A percentile compares a stretch with the other conserved stretches of the same genome.
Evolutionary conservation across 306 rosid species (phyloP).

Genomic region (Betula pendula): DNA sequence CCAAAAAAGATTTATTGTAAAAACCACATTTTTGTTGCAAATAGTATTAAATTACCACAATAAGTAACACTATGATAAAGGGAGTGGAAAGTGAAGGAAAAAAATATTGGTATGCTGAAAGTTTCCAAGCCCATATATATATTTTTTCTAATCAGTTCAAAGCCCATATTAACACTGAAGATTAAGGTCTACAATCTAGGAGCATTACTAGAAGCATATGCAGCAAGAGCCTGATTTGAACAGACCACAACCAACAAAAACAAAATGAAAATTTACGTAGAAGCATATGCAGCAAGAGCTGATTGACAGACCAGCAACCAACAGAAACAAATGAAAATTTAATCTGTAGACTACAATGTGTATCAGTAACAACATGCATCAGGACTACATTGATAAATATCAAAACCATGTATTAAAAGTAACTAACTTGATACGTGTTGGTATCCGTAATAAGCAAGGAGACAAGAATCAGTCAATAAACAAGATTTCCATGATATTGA

Average conservation of each 20-base stretch:
- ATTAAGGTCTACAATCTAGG: neutral
- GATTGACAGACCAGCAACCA: neutral
- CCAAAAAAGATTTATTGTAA: conserved; percentile 1
- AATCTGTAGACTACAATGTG: neutral
- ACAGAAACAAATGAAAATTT: neutral
- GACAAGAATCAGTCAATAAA: neutral
- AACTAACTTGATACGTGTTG: neutral
- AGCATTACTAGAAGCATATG: too few relatives aligned
- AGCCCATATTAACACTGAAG: neutral
- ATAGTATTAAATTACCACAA: neutral
- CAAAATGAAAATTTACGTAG: neutral
- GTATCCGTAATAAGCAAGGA: neutral
- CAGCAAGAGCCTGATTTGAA: neutral
- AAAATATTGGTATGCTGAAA: neutral
- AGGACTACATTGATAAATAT: neutral
- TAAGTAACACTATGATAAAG: neutral
- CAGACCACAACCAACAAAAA: neutral
- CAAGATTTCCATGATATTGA: neutral
- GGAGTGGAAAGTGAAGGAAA: neutral
- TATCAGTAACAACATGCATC: neutral
- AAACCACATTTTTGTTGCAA: neutral
- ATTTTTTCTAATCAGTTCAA: too few relatives aligned
- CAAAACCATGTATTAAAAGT: neutral
- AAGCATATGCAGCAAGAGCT: neutral
- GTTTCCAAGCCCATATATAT: neutral